Base-by-base conservation (phyloP, 2,329 filamentous ascomycete species). In the Aspergillus sp. region DNA sequence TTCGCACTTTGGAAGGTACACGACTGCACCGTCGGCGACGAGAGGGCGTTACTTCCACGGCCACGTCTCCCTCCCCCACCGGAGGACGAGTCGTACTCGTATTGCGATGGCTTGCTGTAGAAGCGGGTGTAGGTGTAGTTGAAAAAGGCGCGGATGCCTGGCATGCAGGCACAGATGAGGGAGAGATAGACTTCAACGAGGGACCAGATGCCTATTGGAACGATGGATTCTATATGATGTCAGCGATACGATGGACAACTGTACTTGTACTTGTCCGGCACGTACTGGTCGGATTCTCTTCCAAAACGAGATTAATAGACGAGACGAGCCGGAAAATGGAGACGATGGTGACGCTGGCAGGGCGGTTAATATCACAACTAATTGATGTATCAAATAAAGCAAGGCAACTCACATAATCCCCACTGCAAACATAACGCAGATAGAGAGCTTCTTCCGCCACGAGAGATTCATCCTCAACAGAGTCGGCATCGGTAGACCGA, bases 101-200 rank as follows among this genome's bases (percentile, higher is more conserved):
- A 30, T 3, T 7, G 5, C 3, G 30, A 39, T 3, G 34, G n/a
- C 15, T 18, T 32, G 5, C 18, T 4, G 5, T 7, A 26, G 1
- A 47, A 4, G 3, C 18, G 9, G 18, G 17, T 20, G 26, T 18
- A 44, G 30, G 30, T 39, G 18, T 53, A 53, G 42, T 56, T 52
- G 22, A 56, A 44, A 12, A 56, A 47, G 1, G 54, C 54, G 6
- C 54, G 39, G 9, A 56, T 47, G 3, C 54, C 54, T n/a, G 54
- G 54, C n/a, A 56, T 51, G 42, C 48, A 56, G 8, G 48, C 41
- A 42, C 48, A 52, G 9, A 51, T 49, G 22, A 51, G 51, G 15
- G 38, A 12, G 7, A 51, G 36, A 34, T 56, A 20, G 9, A 51
- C 30, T 26, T 56, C 54, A 3, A 56, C 9, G 18, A 47, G n/a